phyloP scores from a whole-genome alignment of 352 stramenopile genomes.

The Phytophthora sojae region DNA sequence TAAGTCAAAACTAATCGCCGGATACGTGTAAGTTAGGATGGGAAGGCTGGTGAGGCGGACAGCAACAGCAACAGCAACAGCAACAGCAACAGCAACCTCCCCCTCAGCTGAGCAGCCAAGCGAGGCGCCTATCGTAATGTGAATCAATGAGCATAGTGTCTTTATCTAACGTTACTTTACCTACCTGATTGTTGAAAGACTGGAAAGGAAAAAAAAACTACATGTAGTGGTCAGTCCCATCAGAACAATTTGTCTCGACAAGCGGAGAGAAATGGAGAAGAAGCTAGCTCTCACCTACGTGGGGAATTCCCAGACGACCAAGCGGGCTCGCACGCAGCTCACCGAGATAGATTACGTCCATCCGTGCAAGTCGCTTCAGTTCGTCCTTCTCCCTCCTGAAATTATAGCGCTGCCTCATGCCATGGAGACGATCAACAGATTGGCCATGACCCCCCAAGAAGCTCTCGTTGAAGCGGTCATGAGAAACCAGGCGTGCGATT shows the following conservation, averaged over 20 bases:
- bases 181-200: no score
- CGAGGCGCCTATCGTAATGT: constrained; percentile 2
- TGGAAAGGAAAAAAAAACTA: neutral
- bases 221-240: neutral
- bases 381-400: no score
- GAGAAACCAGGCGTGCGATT: neutral
- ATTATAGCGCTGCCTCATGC: neutral
- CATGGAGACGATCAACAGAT: neutral
- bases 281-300: neutral
- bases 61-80: neutral
- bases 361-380: no score
- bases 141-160: neutral
- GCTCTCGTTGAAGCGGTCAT: neutral
- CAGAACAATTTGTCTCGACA: neutral
- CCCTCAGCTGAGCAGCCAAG: constrained; percentile 2
- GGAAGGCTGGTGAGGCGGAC: constrained; percentile 1
- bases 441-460: neutral
- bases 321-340: no score
- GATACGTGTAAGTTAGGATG: constrained; percentile 17
- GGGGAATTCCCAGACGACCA: neutral
- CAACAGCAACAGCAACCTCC: neutral
- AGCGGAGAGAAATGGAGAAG: neutral
- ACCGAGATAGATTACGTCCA: no score
- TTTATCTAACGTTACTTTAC: neutral
- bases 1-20: neutral